These are phyloP conservation scores for Globisporangium nodosum DNA, from an alignment of 352 stramenopile species.

Conservation along the genomic window DNA sequence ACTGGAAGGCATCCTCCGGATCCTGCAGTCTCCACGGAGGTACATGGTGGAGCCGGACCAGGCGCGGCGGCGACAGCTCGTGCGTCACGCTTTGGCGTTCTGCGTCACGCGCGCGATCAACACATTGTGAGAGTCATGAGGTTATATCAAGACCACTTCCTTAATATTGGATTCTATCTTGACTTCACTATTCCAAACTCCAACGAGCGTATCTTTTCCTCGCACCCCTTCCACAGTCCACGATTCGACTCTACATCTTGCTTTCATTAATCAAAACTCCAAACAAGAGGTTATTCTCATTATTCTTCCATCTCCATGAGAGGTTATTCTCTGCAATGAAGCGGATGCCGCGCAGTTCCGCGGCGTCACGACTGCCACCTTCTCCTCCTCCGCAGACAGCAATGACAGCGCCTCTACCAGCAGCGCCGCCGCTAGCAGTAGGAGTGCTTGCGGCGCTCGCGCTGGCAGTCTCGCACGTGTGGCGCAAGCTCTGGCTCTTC, in stretches of 20 bases:
- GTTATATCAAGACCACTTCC: background rate
- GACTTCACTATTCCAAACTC: no score
- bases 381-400: no score
- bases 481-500: conserved; percentile 66
- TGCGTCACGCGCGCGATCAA: conserved; percentile 59
- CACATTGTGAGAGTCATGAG: conserved; percentile 5
- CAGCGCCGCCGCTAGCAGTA: background rate
- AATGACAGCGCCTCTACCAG: background rate
- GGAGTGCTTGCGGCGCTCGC: conserved; percentile 15
- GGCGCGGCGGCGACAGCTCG: conserved; percentile 35
- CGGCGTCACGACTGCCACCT: no score
- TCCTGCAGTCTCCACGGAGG: conserved; percentile 57
- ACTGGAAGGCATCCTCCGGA: conserved; percentile 61
- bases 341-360: no score
- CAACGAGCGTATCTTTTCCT: background rate
- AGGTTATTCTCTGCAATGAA: no score
- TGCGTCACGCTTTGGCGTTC: conserved; percentile 53
- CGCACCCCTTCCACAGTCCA: background rate
- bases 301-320: no score
- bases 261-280: no score
- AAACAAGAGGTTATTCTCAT: no score
- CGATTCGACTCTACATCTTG: no score
- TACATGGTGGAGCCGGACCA: conserved; percentile 43
- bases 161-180: no score
- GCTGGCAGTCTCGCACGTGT: conserved; percentile 37